These are phyloP conservation scores for Paecilomyces dactylethromorphus DNA, from an alignment of 2,329 filamentous ascomycete genomes.

Conservation along the genomic window DNA sequence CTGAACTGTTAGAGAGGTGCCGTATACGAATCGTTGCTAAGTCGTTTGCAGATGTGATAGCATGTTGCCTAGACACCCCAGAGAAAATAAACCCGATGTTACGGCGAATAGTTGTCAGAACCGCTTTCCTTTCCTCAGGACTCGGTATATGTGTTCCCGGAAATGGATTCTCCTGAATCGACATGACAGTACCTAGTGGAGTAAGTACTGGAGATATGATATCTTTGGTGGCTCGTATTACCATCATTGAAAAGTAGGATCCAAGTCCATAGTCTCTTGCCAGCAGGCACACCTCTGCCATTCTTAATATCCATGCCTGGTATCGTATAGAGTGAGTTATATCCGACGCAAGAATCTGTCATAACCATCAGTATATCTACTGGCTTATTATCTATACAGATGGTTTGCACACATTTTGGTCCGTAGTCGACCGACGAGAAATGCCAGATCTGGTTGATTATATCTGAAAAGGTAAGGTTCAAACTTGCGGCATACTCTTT, in stretches of 20 bases:
- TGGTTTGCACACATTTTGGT: slow-evolving; percentile 46
- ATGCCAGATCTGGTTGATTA: slow-evolving; percentile 67
- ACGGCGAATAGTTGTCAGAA: slow-evolving; percentile 39
- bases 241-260: slow-evolving; percentile 61
- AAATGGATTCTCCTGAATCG: slow-evolving; percentile 58
- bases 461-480: slow-evolving; percentile 47
- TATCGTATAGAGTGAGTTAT: slow-evolving; percentile 51
- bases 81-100: slow-evolving; percentile 57
- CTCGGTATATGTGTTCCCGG: slow-evolving; percentile 36
- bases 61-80: slow-evolving; percentile 52
- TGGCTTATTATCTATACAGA: slow-evolving; percentile 4
- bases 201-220: neutral
- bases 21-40: slow-evolving; percentile 45
- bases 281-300: slow-evolving; percentile 36
- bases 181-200: slow-evolving; percentile 58
- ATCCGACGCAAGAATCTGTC: slow-evolving; percentile 62
- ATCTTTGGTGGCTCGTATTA: slow-evolving; percentile 20
- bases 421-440: slow-evolving; percentile 69
- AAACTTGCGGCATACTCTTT: slow-evolving; percentile 19
- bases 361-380: slow-evolving; percentile 11
- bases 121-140: slow-evolving; percentile 17
- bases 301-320: slow-evolving; percentile 39
- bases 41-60: slow-evolving; percentile 39
- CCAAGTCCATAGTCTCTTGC: slow-evolving; percentile 63
- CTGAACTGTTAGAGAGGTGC: slow-evolving; percentile 23